Percentiles rank a stretch among this genome's conserved stretches.
These are phyloP conservation scores for Hysterium pulicare DNA, from an alignment of 2,329 filamentous ascomycete genomes.

Conservation along the genomic window DNA sequence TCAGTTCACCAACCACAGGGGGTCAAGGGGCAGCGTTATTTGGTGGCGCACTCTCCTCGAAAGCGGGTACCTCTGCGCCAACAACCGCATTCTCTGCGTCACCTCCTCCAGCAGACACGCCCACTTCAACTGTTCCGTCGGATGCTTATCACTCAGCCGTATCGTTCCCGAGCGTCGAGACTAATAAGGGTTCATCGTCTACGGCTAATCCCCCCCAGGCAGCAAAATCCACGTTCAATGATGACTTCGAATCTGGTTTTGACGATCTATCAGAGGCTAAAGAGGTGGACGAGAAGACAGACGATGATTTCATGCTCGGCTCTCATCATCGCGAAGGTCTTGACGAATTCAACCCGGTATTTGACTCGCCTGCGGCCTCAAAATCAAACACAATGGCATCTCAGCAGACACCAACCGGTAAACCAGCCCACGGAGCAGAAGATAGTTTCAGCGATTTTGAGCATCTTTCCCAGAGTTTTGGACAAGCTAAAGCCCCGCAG, in stretches of 20 bases:
- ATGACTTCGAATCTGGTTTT: constrained; percentile 75
- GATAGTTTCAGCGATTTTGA: constrained; percentile 52
- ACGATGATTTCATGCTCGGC: constrained; percentile 78
- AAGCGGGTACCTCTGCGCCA: constrained; percentile 19
- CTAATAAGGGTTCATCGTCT: constrained; percentile 30
- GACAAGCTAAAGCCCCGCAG: constrained; percentile 33
- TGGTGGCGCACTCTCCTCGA: constrained; percentile 32
- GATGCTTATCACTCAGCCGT: constrained; percentile 42
- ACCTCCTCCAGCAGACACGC: constrained; percentile 37
- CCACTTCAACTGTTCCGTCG: constrained; percentile 39
- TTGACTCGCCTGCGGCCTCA: constrained; percentile 62
- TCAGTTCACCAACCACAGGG: constrained; percentile 28
- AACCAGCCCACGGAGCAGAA: constrained; percentile 25
- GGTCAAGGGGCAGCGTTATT: constrained; percentile 41
- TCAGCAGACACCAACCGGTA: constrained; percentile 40
- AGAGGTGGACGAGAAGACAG: constrained; percentile 63
- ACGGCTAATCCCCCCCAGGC: constrained; percentile 33
- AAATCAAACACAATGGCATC: constrained; percentile 48
- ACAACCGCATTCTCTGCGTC: constrained; percentile 29
- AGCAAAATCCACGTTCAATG: constrained; percentile 59
- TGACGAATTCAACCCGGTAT: constrained; percentile 78
- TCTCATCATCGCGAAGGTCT: constrained; percentile 58
- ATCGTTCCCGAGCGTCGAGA: constrained; percentile 33
- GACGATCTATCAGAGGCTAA: constrained; percentile 81
- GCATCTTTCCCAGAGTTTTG: constrained; percentile 41